Conservation (phyloP, 116 monocot genomes). For the Cymodocea nodosa region DNA sequence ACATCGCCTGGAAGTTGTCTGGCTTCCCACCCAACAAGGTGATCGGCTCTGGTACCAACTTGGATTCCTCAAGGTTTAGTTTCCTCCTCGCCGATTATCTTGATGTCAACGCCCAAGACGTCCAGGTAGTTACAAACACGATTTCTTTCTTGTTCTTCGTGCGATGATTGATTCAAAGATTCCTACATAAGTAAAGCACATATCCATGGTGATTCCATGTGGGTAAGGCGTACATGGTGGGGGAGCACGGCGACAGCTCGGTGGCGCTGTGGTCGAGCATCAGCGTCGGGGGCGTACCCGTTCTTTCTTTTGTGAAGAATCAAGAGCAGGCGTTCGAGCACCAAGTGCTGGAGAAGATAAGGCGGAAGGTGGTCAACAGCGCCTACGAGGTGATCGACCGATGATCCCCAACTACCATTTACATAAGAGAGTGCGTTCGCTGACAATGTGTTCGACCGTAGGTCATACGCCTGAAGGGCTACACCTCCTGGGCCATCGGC, state of each 20-base stretch:
- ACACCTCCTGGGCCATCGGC: conserved; percentile 97
- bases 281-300: conserved; percentile 65
- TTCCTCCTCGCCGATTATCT: conserved; percentile 85
- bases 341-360: conserved; percentile 54
- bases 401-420: background rate
- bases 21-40: conserved; percentile 79
- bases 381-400: conserved; percentile 42
- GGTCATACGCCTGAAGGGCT: conserved; percentile 81
- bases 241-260: conserved; percentile 95
- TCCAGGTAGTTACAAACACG: conserved; percentile 32
- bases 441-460: background rate
- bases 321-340: conserved; percentile 21
- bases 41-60: conserved; percentile 88
- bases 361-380: conserved; percentile 58
- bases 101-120: conserved; percentile 89
- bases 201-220: no score
- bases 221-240: conserved; percentile 84
- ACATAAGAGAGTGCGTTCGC: background rate
- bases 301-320: conserved; percentile 30
- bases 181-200: no score
- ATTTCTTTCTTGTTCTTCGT: background rate
- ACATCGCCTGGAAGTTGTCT: conserved; percentile 86
- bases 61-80: conserved; percentile 77
- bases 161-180: no score
- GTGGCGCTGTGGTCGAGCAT: conserved; percentile 96